phyloP scores from a whole-genome alignment of 768 basidiomycete genomes.

The Leucosporidium creatinivorum region DNA sequence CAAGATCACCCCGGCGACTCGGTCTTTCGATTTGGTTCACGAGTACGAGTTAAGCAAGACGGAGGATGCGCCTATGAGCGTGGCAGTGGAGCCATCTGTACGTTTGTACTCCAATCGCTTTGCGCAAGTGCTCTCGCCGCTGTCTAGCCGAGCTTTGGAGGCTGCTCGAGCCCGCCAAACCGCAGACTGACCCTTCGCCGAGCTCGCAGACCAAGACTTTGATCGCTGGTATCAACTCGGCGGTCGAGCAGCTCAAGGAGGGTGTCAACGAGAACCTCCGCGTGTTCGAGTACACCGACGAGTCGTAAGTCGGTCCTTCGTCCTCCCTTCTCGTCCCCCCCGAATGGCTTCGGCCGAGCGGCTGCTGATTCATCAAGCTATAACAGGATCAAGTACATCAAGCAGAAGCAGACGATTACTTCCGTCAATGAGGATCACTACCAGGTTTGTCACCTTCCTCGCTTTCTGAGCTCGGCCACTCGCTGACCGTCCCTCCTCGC shows the following conservation, averaged over 20 bases:
- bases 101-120: slow-evolving; percentile 20
- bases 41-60: slow-evolving; percentile 69
- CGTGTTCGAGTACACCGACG: slow-evolving; percentile 52
- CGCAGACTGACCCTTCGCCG: no score
- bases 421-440: slow-evolving; percentile 64
- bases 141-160: no score
- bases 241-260: slow-evolving; percentile 53
- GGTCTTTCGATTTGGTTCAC: slow-evolving; percentile 52
- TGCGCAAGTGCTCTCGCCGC: no score
- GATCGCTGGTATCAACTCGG: slow-evolving; percentile 81
- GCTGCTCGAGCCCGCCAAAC: no score
- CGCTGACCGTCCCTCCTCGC: slow-evolving; percentile 14
- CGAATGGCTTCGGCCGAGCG: neutral
- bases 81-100: slow-evolving; percentile 58
- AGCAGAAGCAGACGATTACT: slow-evolving; percentile 57
- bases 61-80: slow-evolving; percentile 96
- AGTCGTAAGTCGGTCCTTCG: slow-evolving; percentile 47
- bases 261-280: slow-evolving; percentile 82
- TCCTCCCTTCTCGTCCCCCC: neutral
- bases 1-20: slow-evolving; percentile 49
- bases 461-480: neutral
- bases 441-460: slow-evolving; percentile 53
- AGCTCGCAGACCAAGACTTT: slow-evolving; percentile 46
- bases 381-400: slow-evolving; percentile 51
- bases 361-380: neutral